phyloP scores from a whole-genome alignment of 2,329 filamentous ascomycete species.

The Lizonia empirigonia region DNA sequence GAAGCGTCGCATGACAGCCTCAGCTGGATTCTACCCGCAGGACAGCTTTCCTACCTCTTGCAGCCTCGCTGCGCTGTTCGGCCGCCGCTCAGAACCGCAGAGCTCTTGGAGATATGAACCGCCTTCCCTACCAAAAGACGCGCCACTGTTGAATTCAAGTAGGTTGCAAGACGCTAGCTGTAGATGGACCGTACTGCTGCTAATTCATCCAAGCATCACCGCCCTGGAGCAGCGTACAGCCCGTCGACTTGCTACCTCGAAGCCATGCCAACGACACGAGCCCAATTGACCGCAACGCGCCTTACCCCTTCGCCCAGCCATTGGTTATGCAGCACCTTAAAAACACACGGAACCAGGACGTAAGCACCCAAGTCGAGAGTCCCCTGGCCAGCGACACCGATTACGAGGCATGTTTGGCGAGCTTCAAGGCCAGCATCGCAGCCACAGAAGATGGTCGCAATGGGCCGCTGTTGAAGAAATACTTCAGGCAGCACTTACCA shows the following conservation, averaged over 20 bases:
- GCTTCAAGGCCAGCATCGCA: slow-evolving; percentile 1
- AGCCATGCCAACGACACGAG: not conserved
- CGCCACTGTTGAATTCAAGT: slow-evolving; percentile 23
- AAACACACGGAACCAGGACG: not conserved
- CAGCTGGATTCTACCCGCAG: slow-evolving; percentile 47
- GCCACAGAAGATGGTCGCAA: not conserved
- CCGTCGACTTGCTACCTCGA: not conserved
- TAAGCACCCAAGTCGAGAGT: not conserved
- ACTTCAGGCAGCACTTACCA: slow-evolving; percentile 1
- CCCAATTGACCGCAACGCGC: not conserved
- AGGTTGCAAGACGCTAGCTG: slow-evolving; percentile 9
- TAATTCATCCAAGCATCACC: not conserved
- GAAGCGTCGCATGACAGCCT: slow-evolving; percentile 60
- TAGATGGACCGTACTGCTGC: not conserved
- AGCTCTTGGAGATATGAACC: slow-evolving; percentile 46
- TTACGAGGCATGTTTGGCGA: not conserved
- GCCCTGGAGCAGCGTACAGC: not conserved
- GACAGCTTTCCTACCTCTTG: slow-evolving; percentile 31
- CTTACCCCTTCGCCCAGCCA: not conserved
- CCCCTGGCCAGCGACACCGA: not conserved
- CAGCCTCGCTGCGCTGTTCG: slow-evolving; percentile 38
- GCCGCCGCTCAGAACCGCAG: slow-evolving; percentile 26
- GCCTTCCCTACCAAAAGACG: slow-evolving; percentile 29
- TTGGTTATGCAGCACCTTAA: not conserved
- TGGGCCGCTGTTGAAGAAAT: not conserved